Evolutionary conservation across 768 basidiomycete genomes (phyloP).

Genomic region (Serendipita sp.): DNA sequence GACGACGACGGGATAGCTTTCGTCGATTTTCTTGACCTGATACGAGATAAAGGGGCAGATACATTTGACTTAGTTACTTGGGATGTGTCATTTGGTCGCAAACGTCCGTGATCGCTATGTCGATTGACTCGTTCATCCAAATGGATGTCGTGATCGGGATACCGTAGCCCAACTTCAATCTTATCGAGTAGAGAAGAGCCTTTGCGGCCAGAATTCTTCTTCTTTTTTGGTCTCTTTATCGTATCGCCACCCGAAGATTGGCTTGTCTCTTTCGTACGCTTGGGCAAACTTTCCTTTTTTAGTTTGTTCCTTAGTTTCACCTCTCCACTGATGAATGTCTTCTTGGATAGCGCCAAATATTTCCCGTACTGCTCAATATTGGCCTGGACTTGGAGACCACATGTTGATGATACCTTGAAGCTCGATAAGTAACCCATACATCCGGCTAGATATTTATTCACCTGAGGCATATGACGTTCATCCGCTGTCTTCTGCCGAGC

Average conservation of each 20-base stretch:
- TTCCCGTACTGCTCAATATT: background rate
- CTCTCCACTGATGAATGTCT: background rate
- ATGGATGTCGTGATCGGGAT: too few species aligned
- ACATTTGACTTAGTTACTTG: too few species aligned
- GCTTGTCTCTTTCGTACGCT: background rate
- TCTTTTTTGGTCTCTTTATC: background rate
- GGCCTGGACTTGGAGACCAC: background rate
- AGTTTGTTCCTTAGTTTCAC: background rate
- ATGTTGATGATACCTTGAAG: background rate
- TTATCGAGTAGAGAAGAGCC: too few species aligned
- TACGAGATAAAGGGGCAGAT: too few species aligned
- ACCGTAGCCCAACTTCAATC: too few species aligned
- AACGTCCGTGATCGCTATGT: too few species aligned
- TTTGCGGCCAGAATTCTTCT: too few species aligned
- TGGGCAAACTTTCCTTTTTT: background rate
- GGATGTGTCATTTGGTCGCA: too few species aligned
- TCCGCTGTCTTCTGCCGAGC: background rate
- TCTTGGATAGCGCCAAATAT: background rate
- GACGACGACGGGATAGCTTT: too few species aligned
- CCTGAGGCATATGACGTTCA: background rate
- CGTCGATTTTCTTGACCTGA: too few species aligned
- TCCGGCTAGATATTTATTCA: background rate
- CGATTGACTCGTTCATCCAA: too few species aligned
- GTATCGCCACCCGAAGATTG: background rate
- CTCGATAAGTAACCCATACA: background rate